Evolutionary conservation across 2,329 filamentous ascomycete genomes (phyloP), one percentile per base, ranked within the genome.

Genomic region (Neopestalotiopsis clavispora): DNA sequence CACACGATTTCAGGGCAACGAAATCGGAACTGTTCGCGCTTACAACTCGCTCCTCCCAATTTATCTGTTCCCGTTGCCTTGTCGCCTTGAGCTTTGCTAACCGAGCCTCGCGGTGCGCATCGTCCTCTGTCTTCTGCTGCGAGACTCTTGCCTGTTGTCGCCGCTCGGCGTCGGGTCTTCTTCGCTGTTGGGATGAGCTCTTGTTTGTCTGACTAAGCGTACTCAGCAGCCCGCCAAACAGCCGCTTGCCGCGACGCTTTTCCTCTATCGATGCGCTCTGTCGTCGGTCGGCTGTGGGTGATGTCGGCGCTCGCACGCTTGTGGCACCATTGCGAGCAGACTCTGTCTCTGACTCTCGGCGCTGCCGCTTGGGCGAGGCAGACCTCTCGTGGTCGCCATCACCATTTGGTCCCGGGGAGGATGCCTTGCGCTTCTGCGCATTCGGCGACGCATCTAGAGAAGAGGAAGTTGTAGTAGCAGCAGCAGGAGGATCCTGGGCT

Each of bases 211-310:
- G 92, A 79, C 91, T 94, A 70, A 97, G 86, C 49, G 92, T 94
- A 78, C 87, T 93, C 69, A 96, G 84, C 68, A 97, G 82, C 45
- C 91, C 93, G 70, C 95, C 95, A 77, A 98, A 98, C 70, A 98
- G 85, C 66, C 95, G 89, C 80, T 93, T 92, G 28, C 93, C 93
- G 49, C 95, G 91, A 78, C 93, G 94, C 79, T 91, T 94, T 78
- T 98, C 95, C 75, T 97, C 77, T 68, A 90, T 84, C 34, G 84
- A 81, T 65, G 86, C 81, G 68, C 78, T 83, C 71, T 79, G 81
- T 65, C 84, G 82, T 65, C 80, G 78, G 66, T 81, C 76, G 67
- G 71, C 57, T 7, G 69, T 67, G 34, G 67, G 32, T 52, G 67
- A 63, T 68, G 68, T 60, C 2, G 69, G 58, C 42, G 58, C 59